These are phyloP conservation scores for Plasmodium coatneyi DNA, from an alignment of 169 alveolate species.

Conservation along the genomic window DNA sequence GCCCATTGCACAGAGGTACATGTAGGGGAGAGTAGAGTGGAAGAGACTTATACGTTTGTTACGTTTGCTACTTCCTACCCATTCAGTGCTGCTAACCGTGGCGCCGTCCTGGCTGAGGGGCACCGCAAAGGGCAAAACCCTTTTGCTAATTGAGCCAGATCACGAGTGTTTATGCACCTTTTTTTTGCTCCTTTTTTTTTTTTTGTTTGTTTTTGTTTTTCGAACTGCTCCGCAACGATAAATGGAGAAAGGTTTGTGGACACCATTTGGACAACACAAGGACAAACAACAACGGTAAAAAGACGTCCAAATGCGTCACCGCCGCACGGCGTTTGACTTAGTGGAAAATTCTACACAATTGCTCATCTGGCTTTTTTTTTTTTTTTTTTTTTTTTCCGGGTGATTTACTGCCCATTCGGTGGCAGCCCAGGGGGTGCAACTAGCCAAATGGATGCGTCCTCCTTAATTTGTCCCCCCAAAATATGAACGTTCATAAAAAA, in stretches of 20 bases:
- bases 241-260: not conserved
- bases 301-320: not conserved
- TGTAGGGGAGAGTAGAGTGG: not conserved
- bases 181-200: not conserved
- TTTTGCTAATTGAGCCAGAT: not conserved
- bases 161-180: not conserved
- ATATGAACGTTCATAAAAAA: slow-evolving; percentile 37
- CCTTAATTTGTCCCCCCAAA: not conserved
- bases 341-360: not conserved
- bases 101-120: not conserved
- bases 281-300: not conserved
- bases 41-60: not conserved
- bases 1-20: slow-evolving; percentile 10
- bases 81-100: not conserved
- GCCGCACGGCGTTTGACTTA: not conserved
- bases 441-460: not conserved
- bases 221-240: not conserved
- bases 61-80: not conserved
- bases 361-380: not conserved
- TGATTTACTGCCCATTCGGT: not conserved
- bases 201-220: not conserved
- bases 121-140: not conserved
- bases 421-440: not conserved
- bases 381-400: not conserved
- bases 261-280: not conserved